phyloP scores from a whole-genome alignment of 2,329 filamentous ascomycete species.

The Orbilia blumenaviensis region DNA sequence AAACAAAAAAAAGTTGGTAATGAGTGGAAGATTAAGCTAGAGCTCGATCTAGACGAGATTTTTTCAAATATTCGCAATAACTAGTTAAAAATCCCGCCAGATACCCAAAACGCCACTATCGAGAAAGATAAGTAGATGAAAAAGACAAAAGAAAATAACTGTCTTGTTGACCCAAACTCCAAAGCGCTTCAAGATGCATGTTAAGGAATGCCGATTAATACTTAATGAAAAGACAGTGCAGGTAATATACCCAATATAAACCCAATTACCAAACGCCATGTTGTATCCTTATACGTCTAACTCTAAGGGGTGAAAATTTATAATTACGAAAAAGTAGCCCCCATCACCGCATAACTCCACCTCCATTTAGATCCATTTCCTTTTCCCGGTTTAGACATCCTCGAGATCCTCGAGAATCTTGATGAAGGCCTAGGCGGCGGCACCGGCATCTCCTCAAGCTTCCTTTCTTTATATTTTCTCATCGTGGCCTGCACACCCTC shows the following conservation, averaged over 20 bases:
- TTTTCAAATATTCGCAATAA: too few relatives aligned
- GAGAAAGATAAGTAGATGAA: too few relatives aligned
- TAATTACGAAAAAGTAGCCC: conserved; percentile 17
- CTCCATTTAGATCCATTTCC: background rate
- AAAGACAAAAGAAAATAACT: too few relatives aligned
- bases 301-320: background rate
- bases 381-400: background rate
- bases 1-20: too few relatives aligned
- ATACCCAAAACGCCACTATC: background rate
- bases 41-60: too few relatives aligned
- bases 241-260: background rate
- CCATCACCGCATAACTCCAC: conserved; percentile 39
- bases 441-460: conserved; percentile 22
- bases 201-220: background rate
- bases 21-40: too few relatives aligned
- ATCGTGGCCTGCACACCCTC: conserved; percentile 1
- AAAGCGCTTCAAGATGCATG: background rate
- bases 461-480: conserved; percentile 16
- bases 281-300: background rate
- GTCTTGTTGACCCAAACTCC: too few relatives aligned
- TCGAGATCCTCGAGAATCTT: conserved; percentile 16
- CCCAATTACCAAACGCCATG: background rate
- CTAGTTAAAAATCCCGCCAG: too few relatives aligned
- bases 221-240: background rate
- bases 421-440: conserved; percentile 26